These are phyloP conservation scores for Poa annua DNA, from an alignment of 176 grass and related monocot genomes.

Conservation along the genomic window DNA sequence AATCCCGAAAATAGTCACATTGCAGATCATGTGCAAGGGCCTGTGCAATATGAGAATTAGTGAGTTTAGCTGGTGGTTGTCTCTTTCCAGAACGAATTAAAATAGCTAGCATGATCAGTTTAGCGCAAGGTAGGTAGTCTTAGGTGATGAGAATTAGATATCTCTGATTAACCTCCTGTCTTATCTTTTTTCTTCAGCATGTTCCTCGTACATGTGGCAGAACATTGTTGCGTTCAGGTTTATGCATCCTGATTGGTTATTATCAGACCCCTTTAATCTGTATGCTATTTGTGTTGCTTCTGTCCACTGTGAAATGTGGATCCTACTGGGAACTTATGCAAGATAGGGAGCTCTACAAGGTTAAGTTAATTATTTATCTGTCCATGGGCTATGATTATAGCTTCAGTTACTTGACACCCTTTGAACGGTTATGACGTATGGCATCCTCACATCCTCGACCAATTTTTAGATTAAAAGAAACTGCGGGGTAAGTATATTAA, in stretches of 20 bases:
- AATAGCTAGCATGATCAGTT: constrained; percentile 1
- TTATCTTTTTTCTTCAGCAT: background rate
- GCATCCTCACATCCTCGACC: no score
- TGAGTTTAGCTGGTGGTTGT: background rate
- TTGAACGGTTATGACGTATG: no score
- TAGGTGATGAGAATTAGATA: background rate
- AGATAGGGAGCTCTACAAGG: background rate
- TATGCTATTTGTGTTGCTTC: background rate
- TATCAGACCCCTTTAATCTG: background rate
- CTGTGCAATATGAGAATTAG: background rate
- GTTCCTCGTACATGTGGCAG: background rate
- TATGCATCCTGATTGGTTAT: constrained; percentile 2
- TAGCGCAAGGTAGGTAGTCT: background rate
- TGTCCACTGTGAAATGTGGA: background rate
- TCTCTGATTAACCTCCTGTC: background rate
- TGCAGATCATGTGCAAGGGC: background rate
- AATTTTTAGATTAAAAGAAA: no score
- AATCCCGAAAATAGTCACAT: background rate
- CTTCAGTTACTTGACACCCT: no score
- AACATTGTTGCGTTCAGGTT: background rate
- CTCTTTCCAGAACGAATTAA: background rate
- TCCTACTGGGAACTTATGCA: background rate
- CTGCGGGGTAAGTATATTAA: no score
- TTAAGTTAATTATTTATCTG: background rate
- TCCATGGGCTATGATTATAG: background rate